phyloP scores from a whole-genome alignment of 164 flowering plant genomes.

The Magnolia sinica region DNA sequence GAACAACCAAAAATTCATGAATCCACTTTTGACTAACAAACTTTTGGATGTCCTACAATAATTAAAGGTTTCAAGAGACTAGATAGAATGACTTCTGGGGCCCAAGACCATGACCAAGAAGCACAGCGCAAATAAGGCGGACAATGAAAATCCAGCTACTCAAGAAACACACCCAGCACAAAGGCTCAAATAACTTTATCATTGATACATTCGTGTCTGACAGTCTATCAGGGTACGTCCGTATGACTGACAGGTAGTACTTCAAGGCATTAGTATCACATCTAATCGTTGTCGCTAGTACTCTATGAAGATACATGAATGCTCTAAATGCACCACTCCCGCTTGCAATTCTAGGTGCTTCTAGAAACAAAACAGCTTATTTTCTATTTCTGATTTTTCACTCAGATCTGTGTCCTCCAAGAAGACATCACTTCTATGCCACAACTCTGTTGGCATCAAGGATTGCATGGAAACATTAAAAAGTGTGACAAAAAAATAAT shows the following conservation, averaged over 20 bases:
- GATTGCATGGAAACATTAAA: too few species aligned
- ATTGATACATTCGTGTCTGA: background rate
- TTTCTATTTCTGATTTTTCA: background rate
- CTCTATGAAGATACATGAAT: background rate
- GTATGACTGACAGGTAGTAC: background rate
- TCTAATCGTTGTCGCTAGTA: background rate
- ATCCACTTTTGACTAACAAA: too few species aligned
- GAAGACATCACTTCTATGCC: background rate
- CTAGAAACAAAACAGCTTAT: background rate
- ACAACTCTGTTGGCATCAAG: background rate
- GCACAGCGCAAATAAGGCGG: background rate
- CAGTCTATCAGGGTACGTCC: background rate
- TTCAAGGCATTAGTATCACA: background rate
- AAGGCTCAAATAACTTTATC: background rate
- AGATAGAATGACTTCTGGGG: too few species aligned
- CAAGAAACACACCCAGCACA: too few species aligned
- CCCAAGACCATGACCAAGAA: background rate
- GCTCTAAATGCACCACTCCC: background rate
- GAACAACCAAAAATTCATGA: too few species aligned
- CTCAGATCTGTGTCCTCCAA: background rate
- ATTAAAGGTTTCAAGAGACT: too few species aligned
- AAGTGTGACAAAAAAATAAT: too few species aligned
- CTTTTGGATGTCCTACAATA: too few species aligned
- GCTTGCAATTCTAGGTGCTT: background rate
- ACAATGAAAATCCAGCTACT: background rate